Conservation (phyloP, 2,329 filamentous ascomycete species). For the Xylariaceae sp. region DNA sequence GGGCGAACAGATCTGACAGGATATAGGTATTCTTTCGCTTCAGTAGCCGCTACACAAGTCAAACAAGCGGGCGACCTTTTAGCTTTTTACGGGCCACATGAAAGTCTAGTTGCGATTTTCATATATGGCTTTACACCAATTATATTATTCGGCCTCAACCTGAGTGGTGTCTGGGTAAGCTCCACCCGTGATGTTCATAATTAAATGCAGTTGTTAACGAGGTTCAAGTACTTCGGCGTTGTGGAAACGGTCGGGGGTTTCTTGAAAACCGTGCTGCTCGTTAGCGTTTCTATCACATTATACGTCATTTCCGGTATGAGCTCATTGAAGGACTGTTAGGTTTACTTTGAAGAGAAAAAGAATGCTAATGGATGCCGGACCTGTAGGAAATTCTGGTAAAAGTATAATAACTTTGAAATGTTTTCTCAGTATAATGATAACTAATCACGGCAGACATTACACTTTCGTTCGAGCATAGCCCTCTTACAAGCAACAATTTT, state of each 20-base stretch:
- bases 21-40: conserved; percentile 6
- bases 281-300: conserved; percentile 24
- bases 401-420: no score
- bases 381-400: no score
- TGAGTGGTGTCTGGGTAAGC: conserved; percentile 11
- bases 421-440: no score
- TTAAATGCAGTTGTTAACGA: not conserved
- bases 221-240: conserved; percentile 32
- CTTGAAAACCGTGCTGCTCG: conserved; percentile 27
- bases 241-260: conserved; percentile 32
- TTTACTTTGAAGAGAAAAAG: no score
- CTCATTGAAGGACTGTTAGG: not conserved
- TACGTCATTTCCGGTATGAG: conserved; percentile 19
- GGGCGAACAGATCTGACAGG: no score
- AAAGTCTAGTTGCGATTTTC: not conserved
- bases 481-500: no score
- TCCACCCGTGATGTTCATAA: not conserved
- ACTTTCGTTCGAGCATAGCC: no score
- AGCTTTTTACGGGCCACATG: conserved; percentile 9
- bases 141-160: conserved; percentile 20
- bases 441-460: no score
- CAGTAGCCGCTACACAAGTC: conserved; percentile 17
- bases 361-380: no score
- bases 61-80: conserved; percentile 16
- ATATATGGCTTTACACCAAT: conserved; percentile 15